Conservation (phyloP, 1,139 yeast species). For the Wickerhamomyces sp. region DNA sequence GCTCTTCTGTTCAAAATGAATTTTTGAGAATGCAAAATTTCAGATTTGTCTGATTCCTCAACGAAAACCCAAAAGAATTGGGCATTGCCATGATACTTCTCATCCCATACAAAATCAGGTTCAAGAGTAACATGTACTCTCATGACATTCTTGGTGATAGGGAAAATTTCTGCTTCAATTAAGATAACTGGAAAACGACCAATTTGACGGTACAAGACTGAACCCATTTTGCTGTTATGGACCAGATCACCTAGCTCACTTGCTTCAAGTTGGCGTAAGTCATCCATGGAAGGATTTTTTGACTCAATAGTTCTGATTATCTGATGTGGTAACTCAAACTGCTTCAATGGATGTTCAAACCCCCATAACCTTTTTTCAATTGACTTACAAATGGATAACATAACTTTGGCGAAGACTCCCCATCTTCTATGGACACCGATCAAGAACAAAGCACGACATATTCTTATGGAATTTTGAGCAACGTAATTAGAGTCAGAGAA, state of each 20-base stretch:
- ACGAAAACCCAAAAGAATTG: slow-evolving; percentile 92
- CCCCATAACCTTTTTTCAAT: slow-evolving; percentile 85
- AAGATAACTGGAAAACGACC: slow-evolving; percentile 71
- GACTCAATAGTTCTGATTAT: slow-evolving; percentile 58
- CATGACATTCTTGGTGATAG: slow-evolving; percentile 84
- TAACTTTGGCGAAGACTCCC: slow-evolving; percentile 74
- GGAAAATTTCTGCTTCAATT: slow-evolving; percentile 80
- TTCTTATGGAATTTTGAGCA: slow-evolving; percentile 93
- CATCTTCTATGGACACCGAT: slow-evolving; percentile 85
- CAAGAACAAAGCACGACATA: slow-evolving; percentile 82
- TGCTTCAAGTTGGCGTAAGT: slow-evolving; percentile 66
- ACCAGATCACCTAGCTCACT: slow-evolving; percentile 85
- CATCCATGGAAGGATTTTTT: slow-evolving; percentile 65
- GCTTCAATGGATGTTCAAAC: slow-evolving; percentile 84
- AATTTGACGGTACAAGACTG: slow-evolving; percentile 51
- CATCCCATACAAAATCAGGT: slow-evolving; percentile 86
- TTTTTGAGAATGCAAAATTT: slow-evolving; percentile 78
- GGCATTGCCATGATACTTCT: slow-evolving; percentile 70
- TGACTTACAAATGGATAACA: slow-evolving; percentile 79
- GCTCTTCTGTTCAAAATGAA: slow-evolving; percentile 62
- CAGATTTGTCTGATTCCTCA: slow-evolving; percentile 74
- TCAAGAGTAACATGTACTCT: slow-evolving; percentile 66
- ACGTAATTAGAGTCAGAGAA: slow-evolving; percentile 87
- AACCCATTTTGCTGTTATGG: slow-evolving; percentile 75
- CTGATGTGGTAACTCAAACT: slow-evolving; percentile 72